These are phyloP conservation scores for Arachis monticola DNA, from an alignment of 331 rosid genomes.

Conservation along the genomic window DNA sequence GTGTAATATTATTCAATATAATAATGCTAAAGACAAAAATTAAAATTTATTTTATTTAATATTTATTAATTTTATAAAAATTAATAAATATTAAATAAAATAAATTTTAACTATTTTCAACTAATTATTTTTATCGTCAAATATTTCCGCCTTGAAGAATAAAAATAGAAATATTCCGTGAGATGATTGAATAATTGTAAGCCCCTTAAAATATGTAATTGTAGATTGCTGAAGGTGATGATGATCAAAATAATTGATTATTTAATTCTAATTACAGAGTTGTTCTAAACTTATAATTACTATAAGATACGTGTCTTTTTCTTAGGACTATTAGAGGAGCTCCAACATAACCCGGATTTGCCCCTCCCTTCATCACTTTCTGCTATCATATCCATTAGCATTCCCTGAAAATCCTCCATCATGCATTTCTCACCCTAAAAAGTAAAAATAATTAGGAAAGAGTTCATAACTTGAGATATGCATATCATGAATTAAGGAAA, in stretches of 20 bases:
- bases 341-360: conserved; percentile 34
- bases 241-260: conserved; percentile 10
- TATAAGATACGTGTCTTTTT: conserved; percentile 40
- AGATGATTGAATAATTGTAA: neutral
- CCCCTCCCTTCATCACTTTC: conserved; percentile 30
- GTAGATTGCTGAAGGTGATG: neutral
- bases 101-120: too few relatives aligned
- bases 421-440: conserved; percentile 35
- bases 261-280: neutral
- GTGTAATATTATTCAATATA: too few relatives aligned
- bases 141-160: neutral
- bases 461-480: neutral
- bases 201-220: neutral
- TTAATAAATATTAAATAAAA: too few relatives aligned
- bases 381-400: conserved; percentile 39
- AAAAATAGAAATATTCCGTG: neutral
- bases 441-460: too few relatives aligned
- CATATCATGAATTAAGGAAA: neutral
- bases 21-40: too few relatives aligned
- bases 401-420: conserved; percentile 42
- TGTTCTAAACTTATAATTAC: conserved; percentile 1
- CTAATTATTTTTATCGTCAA: neutral
- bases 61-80: too few relatives aligned
- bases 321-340: conserved; percentile 2
- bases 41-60: too few relatives aligned